Base-by-base conservation (phyloP, 768 basidiomycete genomes). In the Trametes coccinea region DNA sequence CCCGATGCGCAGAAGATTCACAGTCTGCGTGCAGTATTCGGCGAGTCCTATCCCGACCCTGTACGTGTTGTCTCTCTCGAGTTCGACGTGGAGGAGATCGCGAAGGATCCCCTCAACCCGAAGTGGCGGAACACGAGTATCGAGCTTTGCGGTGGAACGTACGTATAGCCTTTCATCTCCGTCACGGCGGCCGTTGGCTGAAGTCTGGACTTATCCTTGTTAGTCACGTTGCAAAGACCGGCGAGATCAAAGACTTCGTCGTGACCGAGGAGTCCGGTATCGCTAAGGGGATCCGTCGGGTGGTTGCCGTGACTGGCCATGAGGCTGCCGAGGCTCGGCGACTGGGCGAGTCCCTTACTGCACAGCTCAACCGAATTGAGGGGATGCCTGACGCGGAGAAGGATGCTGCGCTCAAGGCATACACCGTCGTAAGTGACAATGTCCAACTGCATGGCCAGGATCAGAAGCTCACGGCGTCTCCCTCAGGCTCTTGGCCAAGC, bases 141-240 rank as follows among this genome's bases (percentile, higher is more conserved):
- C 64, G 97, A 99, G 76, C 96, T 99, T 72, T 99, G 97, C 73
- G 97, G 97, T 75, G 97, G 97, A 74, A 99, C 97, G 86, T 94
- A 68, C 74, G 92, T 84, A 11, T 30, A 2, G 6, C 11, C 45
- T 41, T 45, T 27, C 49, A 55, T 40, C n/a, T 39, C 37, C 45
- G 57, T n/a, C 30, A 29, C 14, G n/a, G 22, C 3, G 6, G 29
- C 10, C 2, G 6, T 13, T 9, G 17, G 31, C 43, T 51, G 10
- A 59, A 10, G 13, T 33, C 31, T 40, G 1, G 37, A 11, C 17
- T 52, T 29, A 44, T 33, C 13, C 17, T 52, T 29, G 48, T 33
- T 37, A 94, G 93, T 1, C 97, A 99, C 72, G 97, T 99, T 56
- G 84, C 86, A n/a, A 92, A 88, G 76, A 99, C 97, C 0, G 93